These are phyloP conservation scores for Hypholoma sublateritium DNA, from an alignment of 768 basidiomycete genomes.

Conservation along the genomic window DNA sequence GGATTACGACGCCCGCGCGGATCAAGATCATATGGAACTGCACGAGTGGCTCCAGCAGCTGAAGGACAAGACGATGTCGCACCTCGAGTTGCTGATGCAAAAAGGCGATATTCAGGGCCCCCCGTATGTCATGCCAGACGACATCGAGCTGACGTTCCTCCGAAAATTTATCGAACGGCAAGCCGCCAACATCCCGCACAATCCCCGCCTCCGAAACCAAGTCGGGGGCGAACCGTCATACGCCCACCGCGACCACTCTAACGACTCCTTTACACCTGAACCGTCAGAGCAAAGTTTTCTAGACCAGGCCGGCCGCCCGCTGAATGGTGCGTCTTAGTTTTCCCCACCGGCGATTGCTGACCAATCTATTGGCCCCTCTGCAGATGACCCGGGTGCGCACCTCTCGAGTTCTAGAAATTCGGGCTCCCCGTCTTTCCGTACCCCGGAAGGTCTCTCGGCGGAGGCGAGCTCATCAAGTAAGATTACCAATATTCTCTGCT, in stretches of 20 bases:
- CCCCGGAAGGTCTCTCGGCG: constrained; percentile 52
- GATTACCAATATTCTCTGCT: constrained; percentile 20
- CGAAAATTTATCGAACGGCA: constrained; percentile 84
- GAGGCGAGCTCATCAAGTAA: constrained; percentile 63
- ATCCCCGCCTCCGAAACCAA: constrained; percentile 73
- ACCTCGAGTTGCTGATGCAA: constrained; percentile 84
- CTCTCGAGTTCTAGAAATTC: constrained; percentile 43
- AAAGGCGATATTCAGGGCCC: constrained; percentile 86
- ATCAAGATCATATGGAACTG: constrained; percentile 88
- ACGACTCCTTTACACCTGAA: constrained; percentile 49
- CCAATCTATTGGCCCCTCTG: constrained; percentile 1
- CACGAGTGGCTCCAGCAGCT: constrained; percentile 87
- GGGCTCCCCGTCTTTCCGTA: constrained; percentile 50
- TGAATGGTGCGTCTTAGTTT: constrained; percentile 27
- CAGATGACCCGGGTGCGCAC: constrained; percentile 24
- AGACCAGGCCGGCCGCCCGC: constrained; percentile 31
- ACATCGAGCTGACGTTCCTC: constrained; percentile 74
- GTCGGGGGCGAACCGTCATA: constrained; percentile 32
- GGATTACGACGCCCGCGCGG: constrained; percentile 81
- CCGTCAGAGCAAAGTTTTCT: constrained; percentile 43
- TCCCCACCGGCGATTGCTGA: neutral
- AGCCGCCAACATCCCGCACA: constrained; percentile 72
- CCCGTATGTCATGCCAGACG: constrained; percentile 79
- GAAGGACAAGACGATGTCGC: constrained; percentile 88
- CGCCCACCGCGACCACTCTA: constrained; percentile 42